Evolutionary conservation across 495 filamentous ascomycete species (phyloP).

Genomic region (Neurospora sp.): DNA sequence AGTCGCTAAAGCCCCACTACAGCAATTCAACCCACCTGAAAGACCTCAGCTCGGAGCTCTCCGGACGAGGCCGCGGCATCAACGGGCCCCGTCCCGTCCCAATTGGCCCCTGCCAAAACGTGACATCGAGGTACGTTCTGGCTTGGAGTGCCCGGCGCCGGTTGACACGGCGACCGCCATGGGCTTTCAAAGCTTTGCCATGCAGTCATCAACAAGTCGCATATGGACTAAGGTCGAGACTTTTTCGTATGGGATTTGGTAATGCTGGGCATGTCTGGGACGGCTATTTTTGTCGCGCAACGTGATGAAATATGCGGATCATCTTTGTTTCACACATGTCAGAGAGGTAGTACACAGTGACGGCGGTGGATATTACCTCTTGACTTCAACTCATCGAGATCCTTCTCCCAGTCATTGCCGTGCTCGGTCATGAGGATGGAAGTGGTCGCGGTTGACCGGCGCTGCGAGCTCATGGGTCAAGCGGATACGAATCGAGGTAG

Average conservation of each 20-base stretch:
- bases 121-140: neutral
- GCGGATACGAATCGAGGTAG: neutral
- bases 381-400: neutral
- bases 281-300: neutral
- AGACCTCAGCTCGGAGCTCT: neutral
- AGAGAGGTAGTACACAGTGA: neutral
- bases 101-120: neutral
- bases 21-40: no score
- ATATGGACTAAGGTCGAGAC: neutral
- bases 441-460: neutral
- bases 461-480: neutral
- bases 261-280: neutral
- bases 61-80: neutral
- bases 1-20: neutral
- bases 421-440: neutral
- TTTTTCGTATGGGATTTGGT: neutral
- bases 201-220: neutral
- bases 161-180: neutral
- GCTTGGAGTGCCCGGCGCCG: neutral
- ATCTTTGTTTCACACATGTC: neutral
- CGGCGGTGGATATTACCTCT: neutral
- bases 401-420: neutral
- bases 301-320: neutral
- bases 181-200: neutral
- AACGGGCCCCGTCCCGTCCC: neutral